Evolutionary conservation across 2,329 filamentous ascomycete genomes (phyloP), one percentile per base, ranked within the genome.

Genomic region (Calonectria crousiana): DNA sequence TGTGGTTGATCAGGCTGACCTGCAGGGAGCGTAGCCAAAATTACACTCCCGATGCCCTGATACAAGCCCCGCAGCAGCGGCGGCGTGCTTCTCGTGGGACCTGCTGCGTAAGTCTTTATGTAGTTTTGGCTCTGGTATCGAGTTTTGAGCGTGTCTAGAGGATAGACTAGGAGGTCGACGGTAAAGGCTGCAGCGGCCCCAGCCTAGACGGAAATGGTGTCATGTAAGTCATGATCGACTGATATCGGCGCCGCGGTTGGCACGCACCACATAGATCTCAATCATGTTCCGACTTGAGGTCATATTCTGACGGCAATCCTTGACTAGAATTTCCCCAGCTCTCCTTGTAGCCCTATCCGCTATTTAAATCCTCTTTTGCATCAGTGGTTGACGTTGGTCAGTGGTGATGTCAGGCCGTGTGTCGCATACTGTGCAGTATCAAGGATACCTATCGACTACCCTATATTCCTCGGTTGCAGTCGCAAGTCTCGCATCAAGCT

Each of bases 71-170:
- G 89, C 77, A 95, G 92, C 14, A 84, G 79, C 70, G 93, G 87
- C 26, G 89, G 87, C 26, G 89, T 83, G 69, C 88, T 87, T 72
- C 87, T 87, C 56, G 89, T 90, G 38, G 91, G 84, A 1, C 87
- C 87, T 1, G 90, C 89, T 0, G 88, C 88, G 85, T 93, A 96
- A 0, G 93, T 88, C 65, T 89, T 89, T 47, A 91, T 86, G 85
- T 95, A 97, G 79, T 95, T 91, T 16, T 92, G 93, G 68, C 93
- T 95, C 83, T 98, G 95, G 62, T 95, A 90, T 13, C 95, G 91
- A 10, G 95, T 98, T 83, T 98, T 98, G 80, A 98, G 88, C 0
- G 95, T 98, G 83, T 98, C 96, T 20, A 98, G 88, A 0, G 95
- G 96, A 81, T 97, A 98, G 44, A 98, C 91, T 20, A 98, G 88